A percentile compares a stretch with the other conserved stretches of the same genome.
Conservation (phyloP, 345 rosid species). For the Lepidium aucheri region DNA sequence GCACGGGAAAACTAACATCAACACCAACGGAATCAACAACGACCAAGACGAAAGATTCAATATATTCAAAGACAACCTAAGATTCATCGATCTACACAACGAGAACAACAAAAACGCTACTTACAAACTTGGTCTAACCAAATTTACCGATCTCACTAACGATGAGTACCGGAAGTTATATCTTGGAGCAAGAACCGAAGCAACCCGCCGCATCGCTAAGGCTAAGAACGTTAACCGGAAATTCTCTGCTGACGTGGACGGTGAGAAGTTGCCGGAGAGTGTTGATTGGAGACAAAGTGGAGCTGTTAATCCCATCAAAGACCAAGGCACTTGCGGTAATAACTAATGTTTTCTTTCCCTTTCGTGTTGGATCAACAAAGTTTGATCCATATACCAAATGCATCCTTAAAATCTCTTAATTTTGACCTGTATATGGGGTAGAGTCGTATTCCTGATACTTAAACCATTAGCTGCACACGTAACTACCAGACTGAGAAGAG, state of each 20-base stretch:
- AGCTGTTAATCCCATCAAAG: conserved; percentile 68
- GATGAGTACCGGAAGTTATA: conserved; percentile 54
- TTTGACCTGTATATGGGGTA: too few species aligned
- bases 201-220: conserved; percentile 39
- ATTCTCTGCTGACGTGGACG: conserved; percentile 28
- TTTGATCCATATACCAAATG: too few species aligned
- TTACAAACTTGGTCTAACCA: conserved; percentile 63
- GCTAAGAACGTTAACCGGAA: conserved; percentile 33
- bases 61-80: conserved; percentile 74
- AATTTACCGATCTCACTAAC: conserved; percentile 73
- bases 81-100: conserved; percentile 65
- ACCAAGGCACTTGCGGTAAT: conserved; percentile 78
- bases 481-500: too few species aligned
- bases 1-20: conserved; percentile 46
- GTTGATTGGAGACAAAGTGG: conserved; percentile 82
- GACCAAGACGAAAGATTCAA: conserved; percentile 49
- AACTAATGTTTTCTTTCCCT: background rate
- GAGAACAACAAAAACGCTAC: conserved; percentile 41
- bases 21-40: conserved; percentile 26
- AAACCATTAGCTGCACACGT: too few species aligned
- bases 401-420: too few species aligned
- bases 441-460: too few species aligned
- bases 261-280: conserved; percentile 45
- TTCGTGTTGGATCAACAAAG: too few species aligned
- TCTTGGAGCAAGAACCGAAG: conserved; percentile 31